Evolutionary conservation across 768 basidiomycete species (phyloP).

Genomic region (Ramaria rubella): DNA sequence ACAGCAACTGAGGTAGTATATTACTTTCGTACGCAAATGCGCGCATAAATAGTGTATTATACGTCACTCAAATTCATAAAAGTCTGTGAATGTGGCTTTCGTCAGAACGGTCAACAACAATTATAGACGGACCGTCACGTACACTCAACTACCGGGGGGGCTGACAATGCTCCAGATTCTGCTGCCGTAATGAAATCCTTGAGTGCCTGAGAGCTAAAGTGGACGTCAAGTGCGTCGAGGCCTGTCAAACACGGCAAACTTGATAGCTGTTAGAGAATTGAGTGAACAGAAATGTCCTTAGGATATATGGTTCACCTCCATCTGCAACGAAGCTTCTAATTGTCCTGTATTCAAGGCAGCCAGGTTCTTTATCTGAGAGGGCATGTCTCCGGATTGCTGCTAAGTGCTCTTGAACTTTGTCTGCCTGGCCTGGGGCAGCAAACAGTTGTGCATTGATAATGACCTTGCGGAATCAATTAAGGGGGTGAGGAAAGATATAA

Average conservation of each 20-base stretch:
- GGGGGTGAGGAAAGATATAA: too few relatives aligned
- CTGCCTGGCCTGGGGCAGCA: neutral
- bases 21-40: too few relatives aligned
- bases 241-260: slow-evolving; percentile 2
- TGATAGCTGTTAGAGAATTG: neutral
- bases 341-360: slow-evolving; percentile 3
- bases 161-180: neutral
- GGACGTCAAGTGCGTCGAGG: neutral
- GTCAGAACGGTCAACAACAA: neutral
- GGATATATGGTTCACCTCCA: neutral
- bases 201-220: neutral
- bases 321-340: neutral
- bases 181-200: neutral
- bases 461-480: too few relatives aligned
- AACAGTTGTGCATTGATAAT: neutral
- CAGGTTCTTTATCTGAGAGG: neutral
- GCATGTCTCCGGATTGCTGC: neutral
- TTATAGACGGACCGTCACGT: neutral
- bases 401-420: neutral
- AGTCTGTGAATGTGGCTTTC: too few relatives aligned
- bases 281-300: neutral
- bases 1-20: too few relatives aligned
- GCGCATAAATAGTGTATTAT: too few relatives aligned
- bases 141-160: neutral
- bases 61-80: neutral